Conservation (phyloP, 148 eudicot species). For the Cornus florida region DNA sequence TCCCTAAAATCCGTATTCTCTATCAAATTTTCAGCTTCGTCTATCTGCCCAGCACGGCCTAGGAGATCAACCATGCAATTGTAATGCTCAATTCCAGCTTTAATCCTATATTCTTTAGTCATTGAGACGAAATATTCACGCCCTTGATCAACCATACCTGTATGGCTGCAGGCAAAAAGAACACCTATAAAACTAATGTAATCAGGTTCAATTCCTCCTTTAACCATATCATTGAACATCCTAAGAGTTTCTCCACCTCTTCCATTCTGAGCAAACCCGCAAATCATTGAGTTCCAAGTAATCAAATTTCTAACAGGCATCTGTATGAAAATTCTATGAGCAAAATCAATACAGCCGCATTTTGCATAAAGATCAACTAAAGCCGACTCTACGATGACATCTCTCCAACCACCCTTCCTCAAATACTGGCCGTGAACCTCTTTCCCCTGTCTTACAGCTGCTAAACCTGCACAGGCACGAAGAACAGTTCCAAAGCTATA, state of each 20-base stretch:
- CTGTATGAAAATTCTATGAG: constrained; percentile 52
- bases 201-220: constrained; percentile 57
- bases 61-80: constrained; percentile 85
- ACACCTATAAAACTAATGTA: constrained; percentile 69
- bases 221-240: constrained; percentile 57
- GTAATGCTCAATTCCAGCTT: constrained; percentile 64
- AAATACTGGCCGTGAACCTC: constrained; percentile 82
- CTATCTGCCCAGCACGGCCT: constrained; percentile 74
- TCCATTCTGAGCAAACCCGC: constrained; percentile 87
- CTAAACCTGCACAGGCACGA: constrained; percentile 86
- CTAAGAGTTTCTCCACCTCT: constrained; percentile 62
- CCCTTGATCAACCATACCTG: constrained; percentile 78
- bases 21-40: constrained; percentile 78
- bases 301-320: constrained; percentile 68
- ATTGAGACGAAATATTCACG: constrained; percentile 50
- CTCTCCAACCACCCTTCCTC: constrained; percentile 54
- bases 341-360: constrained; percentile 69
- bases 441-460: constrained; percentile 65
- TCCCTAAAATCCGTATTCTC: constrained; percentile 40
- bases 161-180: constrained; percentile 87
- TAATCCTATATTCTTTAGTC: constrained; percentile 48
- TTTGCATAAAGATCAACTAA: constrained; percentile 86
- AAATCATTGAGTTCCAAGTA: constrained; percentile 88
- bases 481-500: constrained; percentile 83
- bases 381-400: constrained; percentile 80